Base-by-base conservation (phyloP, 306 rosid genomes). In the Oemleria cerasiformis region DNA sequence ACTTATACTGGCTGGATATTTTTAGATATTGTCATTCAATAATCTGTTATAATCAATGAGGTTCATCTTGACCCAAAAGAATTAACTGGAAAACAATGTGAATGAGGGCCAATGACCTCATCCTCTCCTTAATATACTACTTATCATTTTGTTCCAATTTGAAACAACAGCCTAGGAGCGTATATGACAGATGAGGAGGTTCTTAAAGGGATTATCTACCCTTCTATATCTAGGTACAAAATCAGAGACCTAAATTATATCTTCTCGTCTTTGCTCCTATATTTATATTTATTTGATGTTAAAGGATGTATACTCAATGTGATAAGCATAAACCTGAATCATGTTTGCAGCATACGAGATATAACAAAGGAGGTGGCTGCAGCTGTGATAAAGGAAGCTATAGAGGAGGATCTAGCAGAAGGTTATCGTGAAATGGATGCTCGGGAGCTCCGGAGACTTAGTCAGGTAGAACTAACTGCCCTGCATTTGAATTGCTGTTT, bases 101-200 rank as follows among this genome's bases (percentile, higher is more conserved):
- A 40, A 16, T 17, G 61, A 38, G 53, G 60, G 60, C 7, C 34
- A n/a, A 7, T 21, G 4, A 11, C 40, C 20, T 34, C 20, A 6
- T 15, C 43, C 42, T 9, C 64, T 20, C 51, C 11, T 15, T 25
- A 7, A 21, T 63, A 8, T 51, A 5, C 47, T 7, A 39, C 48
- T 34, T 16, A 3, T n/a, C 9, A 51, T n/a, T 23, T 43, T 23
- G 49, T 25, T 48, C 68, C 68, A 6, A 34, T 56, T 73, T 77
- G 50, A 80, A 79, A 83, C 72, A 71, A 78, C 92, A 91, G 99
- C 85, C 84, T 95, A 47, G 99, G 97, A 47, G 92, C 91, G 70
- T 91, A 91, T 81, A 95, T 95, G 96, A 88, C 86, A 50, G 99
- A 95, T 51, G 99, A 95, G 69, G 96, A 91, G 77, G 99, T 91